phyloP scores from a whole-genome alignment of 2,329 filamentous ascomycete genomes.

The Aspergillus floridensis region DNA sequence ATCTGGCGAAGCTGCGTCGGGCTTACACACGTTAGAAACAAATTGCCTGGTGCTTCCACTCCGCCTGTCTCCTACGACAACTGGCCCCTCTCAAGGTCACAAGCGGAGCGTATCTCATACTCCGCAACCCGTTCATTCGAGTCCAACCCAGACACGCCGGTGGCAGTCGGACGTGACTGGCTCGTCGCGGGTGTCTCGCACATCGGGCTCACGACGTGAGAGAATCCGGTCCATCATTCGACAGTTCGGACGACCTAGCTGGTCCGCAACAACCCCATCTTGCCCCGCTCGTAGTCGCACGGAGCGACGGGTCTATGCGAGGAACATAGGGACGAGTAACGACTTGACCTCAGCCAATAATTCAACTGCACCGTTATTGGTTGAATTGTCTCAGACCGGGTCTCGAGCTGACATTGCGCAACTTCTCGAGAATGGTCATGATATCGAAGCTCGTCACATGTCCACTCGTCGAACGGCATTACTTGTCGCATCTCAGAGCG shows the following conservation, averaged over 20 bases:
- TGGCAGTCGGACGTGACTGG: slow-evolving; percentile 21
- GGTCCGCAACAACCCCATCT: slow-evolving; percentile 4
- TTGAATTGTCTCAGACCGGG: slow-evolving; percentile 38
- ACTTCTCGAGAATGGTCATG: slow-evolving; percentile 30
- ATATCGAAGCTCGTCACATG: slow-evolving; percentile 32
- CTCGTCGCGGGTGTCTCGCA: slow-evolving; percentile 3
- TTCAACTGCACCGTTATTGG: slow-evolving; percentile 31
- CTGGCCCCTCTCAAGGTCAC: slow-evolving; percentile 15
- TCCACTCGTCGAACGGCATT: slow-evolving; percentile 37
- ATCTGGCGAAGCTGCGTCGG: slow-evolving; percentile 21
- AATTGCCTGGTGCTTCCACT: slow-evolving; percentile 15
- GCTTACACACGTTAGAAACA: slow-evolving; percentile 12
- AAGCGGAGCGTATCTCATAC: slow-evolving; percentile 21
- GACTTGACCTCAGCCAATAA: slow-evolving; percentile 32
- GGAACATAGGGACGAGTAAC: slow-evolving; percentile 35
- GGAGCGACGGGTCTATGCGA: slow-evolving; percentile 15
- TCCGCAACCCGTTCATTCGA: slow-evolving; percentile 6
- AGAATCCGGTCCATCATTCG: slow-evolving; percentile 20
- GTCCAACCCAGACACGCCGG: slow-evolving; percentile 14
- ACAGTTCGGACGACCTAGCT: slow-evolving; percentile 16
- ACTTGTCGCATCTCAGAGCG: slow-evolving; percentile 41
- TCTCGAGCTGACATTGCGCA: slow-evolving; percentile 34
- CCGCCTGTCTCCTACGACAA: slow-evolving; percentile 13
- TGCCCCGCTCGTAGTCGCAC: slow-evolving; percentile 13
- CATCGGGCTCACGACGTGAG: slow-evolving; percentile 21